These are phyloP conservation scores for Iberis pinnata DNA, from an alignment of 345 rosid genomes.

Conservation along the genomic window DNA sequence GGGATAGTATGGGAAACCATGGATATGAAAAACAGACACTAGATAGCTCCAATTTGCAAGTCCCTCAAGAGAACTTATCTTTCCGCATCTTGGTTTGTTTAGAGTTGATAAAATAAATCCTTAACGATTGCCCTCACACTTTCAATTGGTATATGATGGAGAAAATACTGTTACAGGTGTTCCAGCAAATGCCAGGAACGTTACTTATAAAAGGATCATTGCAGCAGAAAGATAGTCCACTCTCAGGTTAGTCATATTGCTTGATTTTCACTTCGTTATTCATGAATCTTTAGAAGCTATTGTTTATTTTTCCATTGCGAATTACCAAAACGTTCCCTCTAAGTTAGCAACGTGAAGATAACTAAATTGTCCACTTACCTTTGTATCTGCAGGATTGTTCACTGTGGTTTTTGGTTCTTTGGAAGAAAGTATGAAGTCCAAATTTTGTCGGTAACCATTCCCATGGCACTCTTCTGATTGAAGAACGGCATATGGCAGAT, in stretches of 20 bases:
- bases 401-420: constrained; percentile 42
- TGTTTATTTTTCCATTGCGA: background rate
- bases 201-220: constrained; percentile 72
- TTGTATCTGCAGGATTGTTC: constrained; percentile 49
- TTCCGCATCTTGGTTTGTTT: constrained; percentile 49
- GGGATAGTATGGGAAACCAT: constrained; percentile 20
- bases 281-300: constrained; percentile 9
- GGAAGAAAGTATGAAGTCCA: constrained; percentile 44
- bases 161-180: constrained; percentile 40
- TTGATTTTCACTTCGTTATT: background rate
- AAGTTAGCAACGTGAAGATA: background rate
- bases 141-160: constrained; percentile 3
- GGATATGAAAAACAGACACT: constrained; percentile 25
- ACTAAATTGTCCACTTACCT: background rate
- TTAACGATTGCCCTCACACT: background rate
- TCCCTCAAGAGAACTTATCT: constrained; percentile 32
- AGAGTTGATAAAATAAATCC: constrained; percentile 5
- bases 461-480: background rate
- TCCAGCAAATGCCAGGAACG: constrained; percentile 79
- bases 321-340: background rate
- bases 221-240: constrained; percentile 42
- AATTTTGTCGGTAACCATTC: constrained; percentile 34
- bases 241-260: constrained; percentile 42
- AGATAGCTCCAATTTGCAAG: constrained; percentile 25
- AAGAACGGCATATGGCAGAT: background rate